Conservation (phyloP, 345 rosid species). For the Murraya paniculata region DNA sequence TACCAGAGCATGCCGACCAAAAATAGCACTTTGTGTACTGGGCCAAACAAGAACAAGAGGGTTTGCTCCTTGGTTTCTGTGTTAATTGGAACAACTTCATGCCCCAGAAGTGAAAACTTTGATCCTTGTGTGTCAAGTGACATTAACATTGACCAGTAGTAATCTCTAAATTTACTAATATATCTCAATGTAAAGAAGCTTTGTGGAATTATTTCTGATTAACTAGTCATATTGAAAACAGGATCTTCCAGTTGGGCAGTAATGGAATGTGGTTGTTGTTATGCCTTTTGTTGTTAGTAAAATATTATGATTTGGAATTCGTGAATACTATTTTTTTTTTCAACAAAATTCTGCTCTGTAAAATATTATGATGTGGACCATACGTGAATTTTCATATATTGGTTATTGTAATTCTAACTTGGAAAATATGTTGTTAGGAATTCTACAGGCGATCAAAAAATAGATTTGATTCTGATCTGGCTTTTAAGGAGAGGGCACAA, state of each 20-base stretch:
- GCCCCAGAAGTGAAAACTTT: neutral
- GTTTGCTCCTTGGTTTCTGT: neutral
- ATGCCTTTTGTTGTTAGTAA: neutral
- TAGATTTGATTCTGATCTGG: conserved; percentile 68
- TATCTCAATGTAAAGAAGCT: neutral
- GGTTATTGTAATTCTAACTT: conserved; percentile 23
- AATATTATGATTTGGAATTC: neutral
- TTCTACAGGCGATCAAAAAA: conserved; percentile 82
- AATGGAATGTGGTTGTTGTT: neutral
- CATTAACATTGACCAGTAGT: neutral
- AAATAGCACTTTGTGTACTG: neutral
- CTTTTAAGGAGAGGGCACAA: conserved; percentile 86
- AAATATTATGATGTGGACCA: neutral
- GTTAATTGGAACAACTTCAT: neutral
- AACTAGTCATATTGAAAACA: neutral
- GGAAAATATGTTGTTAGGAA: conserved; percentile 38
- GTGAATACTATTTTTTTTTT: neutral
- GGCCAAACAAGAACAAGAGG: neutral
- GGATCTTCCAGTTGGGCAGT: neutral
- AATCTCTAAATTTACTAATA: neutral
- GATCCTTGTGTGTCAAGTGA: neutral
- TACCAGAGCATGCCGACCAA: neutral
- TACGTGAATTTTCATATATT: neutral
- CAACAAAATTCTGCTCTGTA: neutral
- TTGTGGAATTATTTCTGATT: neutral